A percentile compares a stretch with the other conserved stretches of the same genome.
These are phyloP conservation scores for Aspergillus sclerotiicarbonarius DNA, from an alignment of 495 filamentous ascomycete genomes.

Conservation along the genomic window DNA sequence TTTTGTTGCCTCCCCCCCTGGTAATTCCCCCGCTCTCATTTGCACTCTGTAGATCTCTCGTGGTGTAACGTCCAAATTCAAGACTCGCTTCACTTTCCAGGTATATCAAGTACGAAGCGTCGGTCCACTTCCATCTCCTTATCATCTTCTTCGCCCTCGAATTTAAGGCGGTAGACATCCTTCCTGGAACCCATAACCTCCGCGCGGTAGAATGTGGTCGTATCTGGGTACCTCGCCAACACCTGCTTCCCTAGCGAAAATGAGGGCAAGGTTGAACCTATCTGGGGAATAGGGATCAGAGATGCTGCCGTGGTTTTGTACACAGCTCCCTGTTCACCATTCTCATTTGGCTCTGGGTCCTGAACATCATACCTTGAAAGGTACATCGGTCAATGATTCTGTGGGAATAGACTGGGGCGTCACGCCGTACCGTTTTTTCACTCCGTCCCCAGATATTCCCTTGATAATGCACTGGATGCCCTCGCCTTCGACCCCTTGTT, in stretches of 20 bases:
- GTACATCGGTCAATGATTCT: slow-evolving; percentile 18
- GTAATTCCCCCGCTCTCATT: too few species aligned
- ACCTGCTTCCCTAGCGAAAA: slow-evolving; percentile 79
- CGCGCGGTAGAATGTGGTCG: slow-evolving; percentile 95
- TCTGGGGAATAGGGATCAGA: slow-evolving; percentile 78
- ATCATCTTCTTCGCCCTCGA: slow-evolving; percentile 84
- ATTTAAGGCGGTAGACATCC: slow-evolving; percentile 65
- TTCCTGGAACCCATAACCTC: slow-evolving; percentile 78
- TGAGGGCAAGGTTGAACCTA: slow-evolving; percentile 56
- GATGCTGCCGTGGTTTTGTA: slow-evolving; percentile 76
- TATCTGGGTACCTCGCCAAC: slow-evolving; percentile 81
- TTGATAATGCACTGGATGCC: slow-evolving; percentile 90
- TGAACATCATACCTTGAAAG: slow-evolving; percentile 79
- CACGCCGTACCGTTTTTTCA: slow-evolving; percentile 62
- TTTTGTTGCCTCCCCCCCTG: not conserved
- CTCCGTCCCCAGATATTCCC: slow-evolving; percentile 77
- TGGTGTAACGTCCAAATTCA: not conserved
- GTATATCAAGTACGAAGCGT: slow-evolving; percentile 76
- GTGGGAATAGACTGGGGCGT: slow-evolving; percentile 8
- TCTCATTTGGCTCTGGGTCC: slow-evolving; percentile 86
- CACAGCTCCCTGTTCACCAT: slow-evolving; percentile 64
- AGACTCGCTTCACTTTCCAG: slow-evolving; percentile 36
- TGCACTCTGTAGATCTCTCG: not conserved
- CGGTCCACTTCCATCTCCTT: slow-evolving; percentile 78
- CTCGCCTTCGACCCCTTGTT: slow-evolving; percentile 61